These are phyloP conservation scores for Pisolithus thermaeus DNA, from an alignment of 1,284 basidiomycete genomes.

Conservation along the genomic window DNA sequence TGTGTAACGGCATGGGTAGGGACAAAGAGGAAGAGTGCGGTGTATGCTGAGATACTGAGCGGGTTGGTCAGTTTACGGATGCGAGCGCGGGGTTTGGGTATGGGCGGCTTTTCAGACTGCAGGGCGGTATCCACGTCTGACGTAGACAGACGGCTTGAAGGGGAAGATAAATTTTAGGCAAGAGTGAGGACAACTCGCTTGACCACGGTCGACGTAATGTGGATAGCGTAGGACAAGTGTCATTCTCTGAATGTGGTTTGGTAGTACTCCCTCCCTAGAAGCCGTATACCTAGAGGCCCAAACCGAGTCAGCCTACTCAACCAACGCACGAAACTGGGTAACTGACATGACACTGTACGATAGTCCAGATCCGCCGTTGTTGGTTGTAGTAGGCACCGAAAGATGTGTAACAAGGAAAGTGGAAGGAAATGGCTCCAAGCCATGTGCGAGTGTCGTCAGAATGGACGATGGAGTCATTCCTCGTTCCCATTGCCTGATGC, in stretches of 20 bases:
- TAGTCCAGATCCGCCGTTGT: slow-evolving; percentile 56
- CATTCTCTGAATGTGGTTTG: slow-evolving; percentile 61
- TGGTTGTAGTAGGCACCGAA: slow-evolving; percentile 61
- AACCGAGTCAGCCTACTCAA: too few relatives aligned
- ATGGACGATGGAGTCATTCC: slow-evolving; percentile 2
- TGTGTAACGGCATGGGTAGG: slow-evolving; percentile 63
- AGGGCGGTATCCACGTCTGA: too few relatives aligned
- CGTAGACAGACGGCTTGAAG: slow-evolving; percentile 5
- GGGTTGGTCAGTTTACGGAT: slow-evolving; percentile 38
- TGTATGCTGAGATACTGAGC: slow-evolving; percentile 53
- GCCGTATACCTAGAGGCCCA: too few relatives aligned
- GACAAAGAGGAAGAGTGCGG: slow-evolving; percentile 44
- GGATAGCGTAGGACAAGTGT: slow-evolving; percentile 42
- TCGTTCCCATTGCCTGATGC: not conserved
- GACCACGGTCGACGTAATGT: slow-evolving; percentile 46
- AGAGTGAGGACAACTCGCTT: slow-evolving; percentile 36
- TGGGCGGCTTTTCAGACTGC: too few relatives aligned
- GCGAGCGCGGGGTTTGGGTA: not conserved
- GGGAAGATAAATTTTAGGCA: slow-evolving; percentile 13
- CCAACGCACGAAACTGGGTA: not conserved
- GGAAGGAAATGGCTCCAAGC: slow-evolving; percentile 55
- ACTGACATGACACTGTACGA: slow-evolving; percentile 64
- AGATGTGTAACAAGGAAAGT: slow-evolving; percentile 65
- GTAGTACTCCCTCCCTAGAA: slow-evolving; percentile 71
- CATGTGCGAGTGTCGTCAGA: slow-evolving; percentile 47